phyloP scores from a whole-genome alignment of 73 alveolate genomes.

The Tetrahymena thermophila region DNA sequence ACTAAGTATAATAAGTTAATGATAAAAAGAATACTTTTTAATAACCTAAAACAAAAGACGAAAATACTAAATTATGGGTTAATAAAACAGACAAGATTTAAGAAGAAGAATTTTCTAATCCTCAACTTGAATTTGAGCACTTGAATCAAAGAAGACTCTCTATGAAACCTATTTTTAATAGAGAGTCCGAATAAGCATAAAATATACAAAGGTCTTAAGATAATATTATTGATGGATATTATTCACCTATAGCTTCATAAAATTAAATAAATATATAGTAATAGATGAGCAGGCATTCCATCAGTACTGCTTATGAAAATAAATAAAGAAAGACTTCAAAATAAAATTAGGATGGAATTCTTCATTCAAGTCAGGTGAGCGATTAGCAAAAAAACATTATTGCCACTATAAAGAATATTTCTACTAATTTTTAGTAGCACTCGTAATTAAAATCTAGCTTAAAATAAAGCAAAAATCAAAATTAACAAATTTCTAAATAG shows the following conservation, averaged over 20 bases:
- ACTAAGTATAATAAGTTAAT: not conserved
- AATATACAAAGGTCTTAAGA: not conserved
- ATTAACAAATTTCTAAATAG: not conserved
- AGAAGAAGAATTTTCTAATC: not conserved
- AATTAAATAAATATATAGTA: not conserved
- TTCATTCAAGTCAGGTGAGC: not conserved
- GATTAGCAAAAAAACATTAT: no score
- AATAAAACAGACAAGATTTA: not conserved
- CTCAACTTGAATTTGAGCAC: not conserved
- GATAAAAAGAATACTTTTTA: not conserved
- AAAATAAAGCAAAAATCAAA: not conserved
- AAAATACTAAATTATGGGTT: not conserved
- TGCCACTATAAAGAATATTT: not conserved
- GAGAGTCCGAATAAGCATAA: not conserved
- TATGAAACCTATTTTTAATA: not conserved
- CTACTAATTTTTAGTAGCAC: not conserved
- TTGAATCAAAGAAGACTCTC: not conserved
- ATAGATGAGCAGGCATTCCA: not conserved
- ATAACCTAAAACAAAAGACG: not conserved
- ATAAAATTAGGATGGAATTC: not conserved
- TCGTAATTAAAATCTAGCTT: not conserved
- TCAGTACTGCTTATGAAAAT: not conserved
- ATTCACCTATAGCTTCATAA: not conserved
- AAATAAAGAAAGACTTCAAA: not conserved
- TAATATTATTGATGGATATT: not conserved